Evolutionary conservation across 2,329 filamentous ascomycete species (phyloP).

Genomic region (Trichoderma simmonsii): DNA sequence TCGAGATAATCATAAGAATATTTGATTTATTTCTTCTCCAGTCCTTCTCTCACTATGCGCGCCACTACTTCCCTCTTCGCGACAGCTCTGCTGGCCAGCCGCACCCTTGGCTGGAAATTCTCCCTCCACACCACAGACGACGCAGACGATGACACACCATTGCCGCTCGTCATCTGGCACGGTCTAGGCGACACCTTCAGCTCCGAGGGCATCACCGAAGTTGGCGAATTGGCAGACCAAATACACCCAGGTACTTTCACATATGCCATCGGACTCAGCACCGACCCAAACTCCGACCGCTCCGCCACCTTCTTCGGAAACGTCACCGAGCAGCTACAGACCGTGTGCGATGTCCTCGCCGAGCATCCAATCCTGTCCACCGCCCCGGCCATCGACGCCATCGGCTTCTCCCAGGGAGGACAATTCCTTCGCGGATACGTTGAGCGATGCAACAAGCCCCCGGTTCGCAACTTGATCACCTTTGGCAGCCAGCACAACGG

Average conservation of each 20-base stretch:
- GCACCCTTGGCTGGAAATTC: neutral
- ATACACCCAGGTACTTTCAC: conserved; percentile 81
- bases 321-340: conserved; percentile 70
- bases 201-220: conserved; percentile 61
- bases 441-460: conserved; percentile 77
- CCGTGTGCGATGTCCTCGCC: conserved; percentile 75
- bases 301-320: conserved; percentile 89
- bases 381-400: conserved; percentile 79
- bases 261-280: conserved; percentile 71
- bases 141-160: conserved; percentile 59
- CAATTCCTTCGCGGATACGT: conserved; percentile 92
- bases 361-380: conserved; percentile 75
- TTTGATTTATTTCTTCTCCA: neutral
- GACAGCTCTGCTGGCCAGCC: conserved; percentile 10
- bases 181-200: conserved; percentile 73
- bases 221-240: conserved; percentile 68
- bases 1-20: neutral
- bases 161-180: conserved; percentile 95
- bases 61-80: neutral
- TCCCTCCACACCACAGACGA: conserved; percentile 32
- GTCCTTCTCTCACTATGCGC: neutral
- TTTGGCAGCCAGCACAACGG: conserved; percentile 93
- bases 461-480: conserved; percentile 75
- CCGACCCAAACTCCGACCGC: conserved; percentile 66
- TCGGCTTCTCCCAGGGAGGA: conserved; percentile 94